These are phyloP conservation scores for Beauveria bassiana DNA, from an alignment of 2,329 filamentous ascomycete species.

Conservation along the genomic window DNA sequence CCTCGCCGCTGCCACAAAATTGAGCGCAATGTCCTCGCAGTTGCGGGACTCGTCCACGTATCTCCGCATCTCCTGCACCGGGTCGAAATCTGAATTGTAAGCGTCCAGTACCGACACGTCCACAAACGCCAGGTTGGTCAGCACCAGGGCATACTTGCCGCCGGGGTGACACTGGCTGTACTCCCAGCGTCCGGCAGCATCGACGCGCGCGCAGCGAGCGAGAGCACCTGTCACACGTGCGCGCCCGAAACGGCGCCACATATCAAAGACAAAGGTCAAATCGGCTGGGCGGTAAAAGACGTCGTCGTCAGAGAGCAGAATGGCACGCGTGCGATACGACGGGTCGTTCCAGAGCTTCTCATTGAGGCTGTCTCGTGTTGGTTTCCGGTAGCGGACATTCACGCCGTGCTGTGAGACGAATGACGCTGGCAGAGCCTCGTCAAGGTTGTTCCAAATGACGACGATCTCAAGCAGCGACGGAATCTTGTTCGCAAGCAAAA, in stretches of 20 bases:
- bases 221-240: constrained; percentile 28
- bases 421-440: constrained; percentile 20
- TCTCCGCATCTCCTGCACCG: constrained; percentile 24
- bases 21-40: constrained; percentile 34
- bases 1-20: constrained; percentile 27
- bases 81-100: constrained; percentile 28
- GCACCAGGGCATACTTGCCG: constrained; percentile 27
- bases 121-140: constrained; percentile 30
- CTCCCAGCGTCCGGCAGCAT: constrained; percentile 20
- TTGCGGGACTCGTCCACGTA: constrained; percentile 32
- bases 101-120: constrained; percentile 31
- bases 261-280: constrained; percentile 33
- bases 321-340: constrained; percentile 28
- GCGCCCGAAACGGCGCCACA: constrained; percentile 31
- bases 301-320: constrained; percentile 33
- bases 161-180: constrained; percentile 27
- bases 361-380: constrained; percentile 28
- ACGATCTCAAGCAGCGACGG: constrained; percentile 31
- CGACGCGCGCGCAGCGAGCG: constrained; percentile 25
- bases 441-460: constrained; percentile 30
- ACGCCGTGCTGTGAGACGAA: constrained; percentile 24
- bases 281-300: constrained; percentile 31
- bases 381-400: constrained; percentile 26
- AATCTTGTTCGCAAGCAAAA: constrained; percentile 22
- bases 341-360: constrained; percentile 30